A percentile compares a stretch with the other conserved stretches of the same genome.
phyloP scores from a whole-genome alignment of 331 rosid genomes.

The Prunus yedoensis region DNA sequence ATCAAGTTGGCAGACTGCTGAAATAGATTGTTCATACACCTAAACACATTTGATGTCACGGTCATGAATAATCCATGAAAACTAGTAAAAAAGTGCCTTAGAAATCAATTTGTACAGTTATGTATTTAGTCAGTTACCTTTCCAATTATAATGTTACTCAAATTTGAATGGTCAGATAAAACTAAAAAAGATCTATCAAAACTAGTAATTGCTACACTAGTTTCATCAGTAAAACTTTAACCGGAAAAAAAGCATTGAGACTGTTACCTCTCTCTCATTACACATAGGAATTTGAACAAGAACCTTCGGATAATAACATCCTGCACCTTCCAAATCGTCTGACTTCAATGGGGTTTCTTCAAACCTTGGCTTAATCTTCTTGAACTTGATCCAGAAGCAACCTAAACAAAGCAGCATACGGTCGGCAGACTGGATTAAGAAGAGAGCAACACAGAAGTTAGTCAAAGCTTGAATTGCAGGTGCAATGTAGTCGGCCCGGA shows the following conservation, averaged over 20 bases:
- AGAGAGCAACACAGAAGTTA: slow-evolving; percentile 25
- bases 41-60: not conserved
- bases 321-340: slow-evolving; percentile 30
- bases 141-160: not conserved
- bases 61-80: not conserved
- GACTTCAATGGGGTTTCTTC: not conserved
- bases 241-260: not conserved
- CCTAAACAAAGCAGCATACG: slow-evolving; percentile 24
- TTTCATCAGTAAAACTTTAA: not conserved
- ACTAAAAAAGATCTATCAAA: too few species aligned
- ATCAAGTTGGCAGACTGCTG: slow-evolving; percentile 23
- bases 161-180: not conserved
- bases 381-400: slow-evolving; percentile 27
- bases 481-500: slow-evolving; percentile 24
- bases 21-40: slow-evolving; percentile 27
- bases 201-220: not conserved
- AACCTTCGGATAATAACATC: slow-evolving; percentile 41
- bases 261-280: slow-evolving; percentile 57
- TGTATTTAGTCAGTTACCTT: not conserved
- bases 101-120: not conserved
- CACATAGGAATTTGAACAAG: slow-evolving; percentile 39
- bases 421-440: slow-evolving; percentile 26
- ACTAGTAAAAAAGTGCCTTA: not conserved
- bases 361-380: slow-evolving; percentile 23
- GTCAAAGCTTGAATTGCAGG: slow-evolving; percentile 29